Base-by-base conservation (phyloP, 1,284 basidiomycete species). In the Pseudozyma flocculosa region DNA sequence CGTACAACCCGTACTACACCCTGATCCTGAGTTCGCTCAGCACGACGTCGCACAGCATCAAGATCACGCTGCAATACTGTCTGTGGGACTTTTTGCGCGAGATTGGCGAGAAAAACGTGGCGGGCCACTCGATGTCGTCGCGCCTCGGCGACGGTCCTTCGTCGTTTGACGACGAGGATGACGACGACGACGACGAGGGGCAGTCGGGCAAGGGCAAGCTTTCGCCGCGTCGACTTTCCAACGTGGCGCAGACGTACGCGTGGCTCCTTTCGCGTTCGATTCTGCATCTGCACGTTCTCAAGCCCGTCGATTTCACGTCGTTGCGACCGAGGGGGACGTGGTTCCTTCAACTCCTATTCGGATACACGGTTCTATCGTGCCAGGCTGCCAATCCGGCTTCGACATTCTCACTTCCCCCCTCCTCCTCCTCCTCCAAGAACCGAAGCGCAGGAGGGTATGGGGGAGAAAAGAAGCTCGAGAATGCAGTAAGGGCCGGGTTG, bases 51-150 rank as follows among this genome's bases (percentile, higher is more conserved):
- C 81, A 82, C 54, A 86, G 88, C 8, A 88, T 92, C 72, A 88
- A 86, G 64, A 88, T 98, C 67, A 97, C 95, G 0, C 81, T 98
- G 38, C 95, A 97, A 75, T 99, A 92, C 79, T 91, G 87, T 67
- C 81, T 98, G 8, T 99, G 95, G 95, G 95, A 99, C 78, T 93
- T 97, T 74, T 80, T 98, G 32, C 87, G 94, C 11, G 90, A 91
- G 60, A 81, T 98, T 26, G 92, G 92, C 17, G 90, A 96, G 79
- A 84, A 82, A 17, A 83, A 81, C 37, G 89, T 93, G 29, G 91
- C 91, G 2, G 92, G 92, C 2, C 88, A 88, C 68, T 82, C 90
- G 43, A 82, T 90, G 65, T 88, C 88, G 4, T 43, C 48, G 5
- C 36, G 41, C 10, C 51, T 46, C 43, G 84, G 81, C 54, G 75